Evolutionary conservation across 441 rosid species (phyloP).

Genomic region (Isatis lusitanica): DNA sequence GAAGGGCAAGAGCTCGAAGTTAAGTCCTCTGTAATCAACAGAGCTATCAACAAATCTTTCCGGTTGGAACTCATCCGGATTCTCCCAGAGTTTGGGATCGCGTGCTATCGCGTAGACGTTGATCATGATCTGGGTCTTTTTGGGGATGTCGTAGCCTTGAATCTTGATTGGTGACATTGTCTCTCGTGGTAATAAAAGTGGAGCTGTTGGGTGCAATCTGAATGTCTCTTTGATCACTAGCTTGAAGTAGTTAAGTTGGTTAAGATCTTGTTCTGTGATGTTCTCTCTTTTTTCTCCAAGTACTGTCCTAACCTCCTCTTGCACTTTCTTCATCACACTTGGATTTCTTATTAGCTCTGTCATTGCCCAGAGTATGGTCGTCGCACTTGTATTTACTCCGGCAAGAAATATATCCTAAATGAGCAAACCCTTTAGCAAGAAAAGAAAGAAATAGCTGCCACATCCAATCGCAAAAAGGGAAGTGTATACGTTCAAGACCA

Average conservation of each 20-base stretch:
- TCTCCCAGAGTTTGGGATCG: slow-evolving; percentile 33
- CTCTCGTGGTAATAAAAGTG: slow-evolving; percentile 55
- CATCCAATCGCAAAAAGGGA: neutral
- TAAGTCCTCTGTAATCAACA: slow-evolving; percentile 33
- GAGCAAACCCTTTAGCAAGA: neutral
- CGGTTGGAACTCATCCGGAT: slow-evolving; percentile 36
- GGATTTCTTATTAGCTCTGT: slow-evolving; percentile 49
- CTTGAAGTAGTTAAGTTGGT: slow-evolving; percentile 50
- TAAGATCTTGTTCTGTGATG: slow-evolving; percentile 39
- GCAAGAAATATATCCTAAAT: slow-evolving; percentile 51
- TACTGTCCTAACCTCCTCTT: slow-evolving; percentile 47
- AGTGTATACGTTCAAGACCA: neutral
- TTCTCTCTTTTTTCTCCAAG: slow-evolving; percentile 39
- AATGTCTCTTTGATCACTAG: slow-evolving; percentile 56
- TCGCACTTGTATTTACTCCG: slow-evolving; percentile 47
- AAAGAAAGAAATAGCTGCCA: neutral
- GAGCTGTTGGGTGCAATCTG: slow-evolving; percentile 67
- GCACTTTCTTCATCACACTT: slow-evolving; percentile 54
- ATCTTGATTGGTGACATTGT: slow-evolving; percentile 43
- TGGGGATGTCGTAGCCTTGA: slow-evolving; percentile 41
- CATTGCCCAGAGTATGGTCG: slow-evolving; percentile 53
- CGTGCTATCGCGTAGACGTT: slow-evolving; percentile 36
- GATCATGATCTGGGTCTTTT: slow-evolving; percentile 40
- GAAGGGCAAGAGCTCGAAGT: slow-evolving; percentile 37
- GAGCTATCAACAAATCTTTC: slow-evolving; percentile 31